Evolutionary conservation across 208 protist genomes (phyloP), one percentile per base, ranked within the genome.

Genomic region (Wallacemonas sp.): DNA sequence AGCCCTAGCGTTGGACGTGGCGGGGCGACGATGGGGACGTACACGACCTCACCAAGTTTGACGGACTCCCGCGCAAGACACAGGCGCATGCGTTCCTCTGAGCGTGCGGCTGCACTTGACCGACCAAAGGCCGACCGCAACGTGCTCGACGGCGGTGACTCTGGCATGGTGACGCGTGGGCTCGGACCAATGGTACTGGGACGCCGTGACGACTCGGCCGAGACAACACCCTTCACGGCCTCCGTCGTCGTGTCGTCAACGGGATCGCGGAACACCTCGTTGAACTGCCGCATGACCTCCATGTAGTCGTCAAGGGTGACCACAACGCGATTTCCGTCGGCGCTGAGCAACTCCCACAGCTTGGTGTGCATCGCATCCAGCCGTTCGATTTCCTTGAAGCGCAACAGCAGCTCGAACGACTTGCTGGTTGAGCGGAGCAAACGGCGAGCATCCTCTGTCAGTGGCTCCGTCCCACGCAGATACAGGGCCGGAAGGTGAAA

Each of bases 361-460:
- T 88, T 85, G 4, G 72, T 78, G 48, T 89, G 82, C 71, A 88
- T 87, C 46, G 82, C 70, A 66, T 95, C 89, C 24, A 93, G 71
- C 48, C 83, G 70, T 39, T 95, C 89, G 23, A 95, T 88, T 61
- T 92, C 82, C 23, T 72, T 78, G 48, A 92, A 89, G 43, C 86
- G 89, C 2, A 92, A 71, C 48, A 89, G 83, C 29, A 95, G 65
- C 69, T 93, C 89, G 54, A 93, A 88, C 0, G 85, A 78, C 48
- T 95, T 95, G 44, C 76, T 85, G 17, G 88, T 84, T 33, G 64
- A 63, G 44, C 74, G 73, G 30, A 90, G 58, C 6, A 82, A 68
- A 2, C 74, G 76, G 1, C 75, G 64, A 0, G 65, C 69, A n/a
- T 90, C 85, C 21, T 91, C 84, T 14, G 83, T 83, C 2, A 57